phyloP scores from a whole-genome alignment of 805 yeast species.

The Nakazawaea sp. region DNA sequence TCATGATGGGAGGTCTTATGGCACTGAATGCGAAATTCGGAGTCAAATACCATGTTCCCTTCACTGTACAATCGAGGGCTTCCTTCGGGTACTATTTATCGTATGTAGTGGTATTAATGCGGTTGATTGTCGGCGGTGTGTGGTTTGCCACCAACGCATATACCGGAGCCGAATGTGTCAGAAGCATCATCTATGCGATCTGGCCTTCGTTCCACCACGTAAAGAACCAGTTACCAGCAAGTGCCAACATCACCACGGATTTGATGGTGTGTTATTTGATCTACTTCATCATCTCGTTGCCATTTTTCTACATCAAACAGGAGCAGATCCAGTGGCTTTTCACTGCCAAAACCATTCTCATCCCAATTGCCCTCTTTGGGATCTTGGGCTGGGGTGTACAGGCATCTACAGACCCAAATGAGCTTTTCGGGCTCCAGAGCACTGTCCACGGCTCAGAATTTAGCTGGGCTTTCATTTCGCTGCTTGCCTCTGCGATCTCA shows the following conservation, averaged over 20 bases:
- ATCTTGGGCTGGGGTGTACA: constrained; percentile 26
- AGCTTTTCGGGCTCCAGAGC: constrained; percentile 15
- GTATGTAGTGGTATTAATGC: constrained; percentile 22
- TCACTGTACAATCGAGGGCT: constrained; percentile 26
- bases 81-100: constrained; percentile 26
- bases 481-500: constrained; percentile 25
- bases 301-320: constrained; percentile 24
- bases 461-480: constrained; percentile 19
- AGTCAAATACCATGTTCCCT: constrained; percentile 27
- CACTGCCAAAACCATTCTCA: constrained; percentile 23
- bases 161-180: constrained; percentile 22
- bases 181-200: constrained; percentile 19
- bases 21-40: constrained; percentile 25
- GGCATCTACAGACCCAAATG: constrained; percentile 16
- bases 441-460: constrained; percentile 18
- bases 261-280: constrained; percentile 25
- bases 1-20: constrained; percentile 16
- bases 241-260: constrained; percentile 20
- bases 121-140: constrained; percentile 25
- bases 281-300: constrained; percentile 24
- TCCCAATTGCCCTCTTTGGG: constrained; percentile 23
- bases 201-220: constrained; percentile 21
- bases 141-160: constrained; percentile 22
- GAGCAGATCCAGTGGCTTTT: constrained; percentile 29
- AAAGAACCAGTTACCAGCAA: constrained; percentile 21